These are phyloP conservation scores for Ogataea siamensis DNA, from an alignment of 805 yeast genomes.

Conservation along the genomic window DNA sequence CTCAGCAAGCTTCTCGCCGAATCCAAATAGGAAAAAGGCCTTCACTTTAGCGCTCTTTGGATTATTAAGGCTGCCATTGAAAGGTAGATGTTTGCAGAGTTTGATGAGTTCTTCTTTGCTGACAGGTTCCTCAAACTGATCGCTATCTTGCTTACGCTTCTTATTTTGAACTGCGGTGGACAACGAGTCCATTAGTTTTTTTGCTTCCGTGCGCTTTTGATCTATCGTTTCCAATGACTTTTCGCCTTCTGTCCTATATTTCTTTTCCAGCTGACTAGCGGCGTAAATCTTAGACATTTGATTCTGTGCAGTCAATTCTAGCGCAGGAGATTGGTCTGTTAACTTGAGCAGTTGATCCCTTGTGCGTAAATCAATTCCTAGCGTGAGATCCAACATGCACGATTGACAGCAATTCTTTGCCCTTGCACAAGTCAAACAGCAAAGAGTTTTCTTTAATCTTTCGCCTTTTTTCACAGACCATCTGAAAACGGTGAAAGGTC, in stretches of 20 bases:
- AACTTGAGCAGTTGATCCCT: constrained; percentile 79
- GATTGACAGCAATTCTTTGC: constrained; percentile 83
- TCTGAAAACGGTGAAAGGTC: constrained; percentile 78
- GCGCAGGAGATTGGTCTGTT: constrained; percentile 37
- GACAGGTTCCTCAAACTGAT: constrained; percentile 16
- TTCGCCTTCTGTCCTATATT: constrained; percentile 29
- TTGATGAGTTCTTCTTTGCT: constrained; percentile 48
- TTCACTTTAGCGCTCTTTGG: constrained; percentile 43
- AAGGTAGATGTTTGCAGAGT: constrained; percentile 61
- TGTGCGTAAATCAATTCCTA: constrained; percentile 73
- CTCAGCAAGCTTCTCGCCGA: constrained; percentile 64
- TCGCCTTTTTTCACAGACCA: constrained; percentile 57
- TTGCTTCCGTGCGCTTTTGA: constrained; percentile 37
- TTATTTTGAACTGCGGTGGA: constrained; percentile 6
- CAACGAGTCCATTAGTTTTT: constrained; percentile 42
- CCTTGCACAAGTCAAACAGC: constrained; percentile 79
- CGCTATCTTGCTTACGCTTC: constrained; percentile 14
- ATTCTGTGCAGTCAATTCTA: constrained; percentile 37
- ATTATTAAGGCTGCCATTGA: constrained; percentile 52
- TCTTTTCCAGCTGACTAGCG: constrained; percentile 45
- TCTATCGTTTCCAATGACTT: constrained; percentile 24
- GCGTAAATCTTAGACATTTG: constrained; percentile 50
- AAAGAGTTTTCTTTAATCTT: constrained; percentile 56
- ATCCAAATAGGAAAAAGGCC: constrained; percentile 74
- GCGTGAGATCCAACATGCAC: constrained; percentile 79